phyloP scores from a whole-genome alignment of 225 moss, liverwort and hornwort genomes.

The Lunularia cruciata region DNA sequence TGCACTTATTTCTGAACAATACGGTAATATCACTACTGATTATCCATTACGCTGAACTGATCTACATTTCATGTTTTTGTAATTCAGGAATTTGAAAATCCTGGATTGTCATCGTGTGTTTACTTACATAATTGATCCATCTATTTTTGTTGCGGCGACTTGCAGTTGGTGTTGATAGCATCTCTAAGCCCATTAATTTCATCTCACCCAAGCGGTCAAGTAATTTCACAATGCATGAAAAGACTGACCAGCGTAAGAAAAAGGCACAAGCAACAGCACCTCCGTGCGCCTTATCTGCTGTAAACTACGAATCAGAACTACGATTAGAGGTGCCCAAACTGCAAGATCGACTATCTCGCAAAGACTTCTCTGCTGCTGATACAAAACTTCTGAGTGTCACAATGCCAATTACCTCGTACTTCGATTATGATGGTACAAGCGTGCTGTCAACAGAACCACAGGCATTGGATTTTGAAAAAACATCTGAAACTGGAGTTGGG shows the following conservation, averaged over 20 bases:
- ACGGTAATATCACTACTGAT: conserved; percentile 43
- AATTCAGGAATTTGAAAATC: neutral
- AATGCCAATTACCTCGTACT: neutral
- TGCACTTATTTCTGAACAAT: conserved; percentile 77
- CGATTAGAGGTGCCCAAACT: neutral
- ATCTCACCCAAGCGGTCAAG: neutral
- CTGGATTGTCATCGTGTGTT: too few relatives aligned
- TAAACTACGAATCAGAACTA: neutral
- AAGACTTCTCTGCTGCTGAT: neutral
- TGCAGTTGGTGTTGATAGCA: conserved; percentile 43
- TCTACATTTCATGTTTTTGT: neutral
- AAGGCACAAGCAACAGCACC: neutral
- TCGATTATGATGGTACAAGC: neutral
- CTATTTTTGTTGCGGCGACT: neutral
- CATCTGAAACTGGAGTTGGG: neutral
- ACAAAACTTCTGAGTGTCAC: neutral
- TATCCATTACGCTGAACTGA: neutral
- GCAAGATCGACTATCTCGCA: neutral
- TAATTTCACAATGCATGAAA: neutral
- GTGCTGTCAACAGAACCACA: neutral
- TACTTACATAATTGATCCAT: too few relatives aligned
- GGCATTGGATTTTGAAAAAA: neutral
- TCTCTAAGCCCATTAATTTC: neutral
- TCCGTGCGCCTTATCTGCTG: neutral
- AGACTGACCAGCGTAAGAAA: neutral